These are phyloP conservation scores for Penicillium atrosanguineum DNA, from an alignment of 495 filamentous ascomycete species.

Conservation along the genomic window DNA sequence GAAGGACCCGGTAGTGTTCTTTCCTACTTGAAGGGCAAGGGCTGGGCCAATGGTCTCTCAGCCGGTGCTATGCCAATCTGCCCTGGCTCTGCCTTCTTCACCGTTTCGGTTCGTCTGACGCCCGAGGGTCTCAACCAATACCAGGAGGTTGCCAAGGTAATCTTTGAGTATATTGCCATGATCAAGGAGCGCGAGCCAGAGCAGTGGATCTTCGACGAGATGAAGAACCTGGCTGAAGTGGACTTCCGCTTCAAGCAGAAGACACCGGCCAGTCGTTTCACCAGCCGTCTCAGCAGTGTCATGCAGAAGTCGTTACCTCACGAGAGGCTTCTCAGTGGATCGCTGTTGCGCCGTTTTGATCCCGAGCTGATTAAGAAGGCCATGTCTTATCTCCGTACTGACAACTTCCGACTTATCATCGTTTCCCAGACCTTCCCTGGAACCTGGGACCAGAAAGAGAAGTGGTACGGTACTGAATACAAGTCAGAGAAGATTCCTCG, in stretches of 20 bases:
- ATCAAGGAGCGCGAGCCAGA: conserved; percentile 78
- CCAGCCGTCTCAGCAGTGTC: conserved; percentile 70
- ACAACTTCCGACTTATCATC: conserved; percentile 84
- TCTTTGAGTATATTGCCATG: conserved; percentile 94
- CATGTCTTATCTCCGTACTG: conserved; percentile 70
- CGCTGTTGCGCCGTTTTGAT: conserved; percentile 75
- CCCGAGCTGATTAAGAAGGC: conserved; percentile 71
- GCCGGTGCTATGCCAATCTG: conserved; percentile 76
- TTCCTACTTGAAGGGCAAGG: conserved; percentile 90
- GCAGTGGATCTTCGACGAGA: conserved; percentile 90
- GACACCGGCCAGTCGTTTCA: conserved; percentile 81
- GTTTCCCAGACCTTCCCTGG: conserved; percentile 81
- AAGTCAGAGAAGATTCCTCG: conserved; percentile 76
- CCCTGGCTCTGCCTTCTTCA: conserved; percentile 83
- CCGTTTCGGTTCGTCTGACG: conserved; percentile 75
- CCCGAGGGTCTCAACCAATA: conserved; percentile 85
- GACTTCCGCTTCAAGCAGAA: conserved; percentile 96
- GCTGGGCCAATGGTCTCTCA: conserved; percentile 87
- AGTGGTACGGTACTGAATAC: conserved; percentile 98
- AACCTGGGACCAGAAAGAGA: conserved; percentile 83
- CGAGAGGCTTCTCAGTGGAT: conserved; percentile 81
- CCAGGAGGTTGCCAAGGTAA: conserved; percentile 77
- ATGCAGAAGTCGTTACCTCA: conserved; percentile 91
- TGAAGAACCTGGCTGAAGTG: conserved; percentile 83
- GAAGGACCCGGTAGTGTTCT: conserved; percentile 97